Evolutionary conservation across 1,284 basidiomycete genomes (phyloP), one percentile per base, ranked within the genome.

Genomic region (Ustilago vetiveriae): DNA sequence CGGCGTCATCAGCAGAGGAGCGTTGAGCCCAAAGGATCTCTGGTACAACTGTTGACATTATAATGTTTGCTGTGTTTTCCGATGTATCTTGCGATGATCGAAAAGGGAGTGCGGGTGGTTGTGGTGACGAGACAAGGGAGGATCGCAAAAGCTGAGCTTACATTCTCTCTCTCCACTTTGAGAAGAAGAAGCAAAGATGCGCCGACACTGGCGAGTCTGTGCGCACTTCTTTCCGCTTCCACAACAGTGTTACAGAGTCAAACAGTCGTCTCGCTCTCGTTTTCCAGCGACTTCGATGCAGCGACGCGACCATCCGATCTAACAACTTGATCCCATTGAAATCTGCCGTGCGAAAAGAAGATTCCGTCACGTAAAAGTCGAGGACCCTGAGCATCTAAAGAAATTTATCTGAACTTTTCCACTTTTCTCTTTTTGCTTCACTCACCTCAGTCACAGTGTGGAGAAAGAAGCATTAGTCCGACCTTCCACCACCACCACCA

Each of bases 1-100:
- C 80, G 10, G 72, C 32, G 45, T 79, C 78, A 33, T 72, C 54
- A 22, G 59, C 71, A 8, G 63, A 74, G 37, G 74, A 76, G 57
- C 80, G 74, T 65, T 82, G 80, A 10, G 79, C 80, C 80, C 80
- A 82, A 51, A 80, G 70, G 65, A 82, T 72, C 50, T 81, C 79
- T 32, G 79, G 79, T 30, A 66, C 78, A 43, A 72, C 63, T 16
- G 62, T 55, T n/a, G 60, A 58, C 58, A 71, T 69, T 22, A n/a
- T n/a, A n/a, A n/a, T n/a, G n/a, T 65, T 70, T 39, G 24, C n/a
- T 35, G 16, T n/a, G 32, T 35, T 35, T 6, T 35, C 16, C 24
- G 19, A 24, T 24, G 14, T 23, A 32, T n/a, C n/a, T 29, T 47
- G 35, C 42, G 36, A 46, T 17, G n/a, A 14, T 17, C 14, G 10